Evolutionary conservation across 768 basidiomycete species (phyloP).

Genomic region (Russula virescens): DNA sequence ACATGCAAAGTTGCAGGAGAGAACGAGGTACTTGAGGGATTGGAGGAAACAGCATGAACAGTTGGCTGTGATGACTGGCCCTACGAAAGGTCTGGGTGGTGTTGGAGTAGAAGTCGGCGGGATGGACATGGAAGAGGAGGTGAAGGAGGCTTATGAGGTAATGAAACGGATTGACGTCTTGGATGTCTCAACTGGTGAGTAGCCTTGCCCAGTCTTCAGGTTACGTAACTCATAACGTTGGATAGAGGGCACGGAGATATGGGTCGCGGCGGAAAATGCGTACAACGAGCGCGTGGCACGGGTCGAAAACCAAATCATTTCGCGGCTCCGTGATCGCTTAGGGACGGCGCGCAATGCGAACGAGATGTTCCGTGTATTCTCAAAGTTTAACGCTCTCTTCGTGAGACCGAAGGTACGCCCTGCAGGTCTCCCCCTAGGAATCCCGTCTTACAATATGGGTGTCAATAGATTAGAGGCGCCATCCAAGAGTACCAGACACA

Average conservation of each 20-base stretch:
- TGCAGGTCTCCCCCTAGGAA: background rate
- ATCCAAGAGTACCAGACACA: conserved; percentile 99
- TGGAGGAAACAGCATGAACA: conserved; percentile 99
- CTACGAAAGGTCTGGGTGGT: conserved; percentile 77
- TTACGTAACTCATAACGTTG: conserved; percentile 4
- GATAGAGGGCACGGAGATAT: conserved; percentile 92
- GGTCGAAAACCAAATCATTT: conserved; percentile 98
- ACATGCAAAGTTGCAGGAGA: conserved; percentile 86
- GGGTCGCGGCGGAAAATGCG: conserved; percentile 94
- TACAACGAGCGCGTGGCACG: conserved; percentile 97
- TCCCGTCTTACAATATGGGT: background rate
- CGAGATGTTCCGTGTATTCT: conserved; percentile 99
- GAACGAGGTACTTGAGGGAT: conserved; percentile 77
- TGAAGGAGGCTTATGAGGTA: conserved; percentile 94
- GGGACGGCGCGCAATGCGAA: conserved; percentile 96
- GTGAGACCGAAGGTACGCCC: conserved; percentile 82
- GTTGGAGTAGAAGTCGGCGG: conserved; percentile 75
- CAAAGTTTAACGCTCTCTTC: conserved; percentile 95
- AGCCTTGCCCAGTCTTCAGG: too few relatives aligned
- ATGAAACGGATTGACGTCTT: conserved; percentile 95
- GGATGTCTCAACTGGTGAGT: conserved; percentile 84
- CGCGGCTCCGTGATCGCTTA: conserved; percentile 81
- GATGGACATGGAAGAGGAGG: conserved; percentile 98
- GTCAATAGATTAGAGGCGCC: conserved; percentile 80
- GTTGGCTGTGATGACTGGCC: conserved; percentile 93